phyloP scores from a whole-genome alignment of 2,329 filamentous ascomycete genomes.

The Alternaria angustiovoidea region DNA sequence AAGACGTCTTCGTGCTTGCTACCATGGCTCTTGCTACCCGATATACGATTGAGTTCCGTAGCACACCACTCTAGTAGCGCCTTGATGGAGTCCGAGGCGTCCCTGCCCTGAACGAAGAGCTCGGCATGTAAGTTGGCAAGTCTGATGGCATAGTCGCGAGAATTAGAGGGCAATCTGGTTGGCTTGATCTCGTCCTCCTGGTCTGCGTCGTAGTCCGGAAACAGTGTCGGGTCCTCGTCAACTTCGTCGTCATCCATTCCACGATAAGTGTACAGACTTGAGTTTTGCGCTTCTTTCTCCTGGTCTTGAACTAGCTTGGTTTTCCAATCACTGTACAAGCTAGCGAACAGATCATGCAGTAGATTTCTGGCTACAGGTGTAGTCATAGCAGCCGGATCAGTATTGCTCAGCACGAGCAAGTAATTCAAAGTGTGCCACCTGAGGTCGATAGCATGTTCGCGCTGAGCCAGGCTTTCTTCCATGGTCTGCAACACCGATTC shows the following conservation, averaged over 20 bases:
- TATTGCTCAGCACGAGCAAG: conserved; percentile 35
- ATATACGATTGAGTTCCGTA: conserved; percentile 36
- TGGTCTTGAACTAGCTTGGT: conserved; percentile 78
- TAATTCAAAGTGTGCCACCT: conserved; percentile 49
- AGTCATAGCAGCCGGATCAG: conserved; percentile 28
- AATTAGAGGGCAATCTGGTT: conserved; percentile 22
- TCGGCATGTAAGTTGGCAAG: conserved; percentile 45
- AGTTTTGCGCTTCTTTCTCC: conserved; percentile 74
- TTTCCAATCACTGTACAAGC: conserved; percentile 82
- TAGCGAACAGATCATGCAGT: conserved; percentile 72
- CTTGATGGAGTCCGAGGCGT: conserved; percentile 37
- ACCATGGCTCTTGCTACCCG: conserved; percentile 34
- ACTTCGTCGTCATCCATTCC: conserved; percentile 81
- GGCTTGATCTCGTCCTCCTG: conserved; percentile 43
- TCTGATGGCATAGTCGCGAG: conserved; percentile 45
- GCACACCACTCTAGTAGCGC: conserved; percentile 43
- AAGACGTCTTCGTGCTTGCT: conserved; percentile 62
- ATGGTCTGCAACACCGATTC: conserved; percentile 24
- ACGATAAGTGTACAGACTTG: conserved; percentile 82
- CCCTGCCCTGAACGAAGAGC: conserved; percentile 36
- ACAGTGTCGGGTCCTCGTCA: conserved; percentile 79
- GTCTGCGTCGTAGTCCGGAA: conserved; percentile 76
- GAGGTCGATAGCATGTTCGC: conserved; percentile 37
- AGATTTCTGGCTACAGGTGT: conserved; percentile 45
- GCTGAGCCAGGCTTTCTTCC: conserved; percentile 31